Conservation (phyloP, 495 filamentous ascomycete species). For the Penicillium diatomitis region DNA sequence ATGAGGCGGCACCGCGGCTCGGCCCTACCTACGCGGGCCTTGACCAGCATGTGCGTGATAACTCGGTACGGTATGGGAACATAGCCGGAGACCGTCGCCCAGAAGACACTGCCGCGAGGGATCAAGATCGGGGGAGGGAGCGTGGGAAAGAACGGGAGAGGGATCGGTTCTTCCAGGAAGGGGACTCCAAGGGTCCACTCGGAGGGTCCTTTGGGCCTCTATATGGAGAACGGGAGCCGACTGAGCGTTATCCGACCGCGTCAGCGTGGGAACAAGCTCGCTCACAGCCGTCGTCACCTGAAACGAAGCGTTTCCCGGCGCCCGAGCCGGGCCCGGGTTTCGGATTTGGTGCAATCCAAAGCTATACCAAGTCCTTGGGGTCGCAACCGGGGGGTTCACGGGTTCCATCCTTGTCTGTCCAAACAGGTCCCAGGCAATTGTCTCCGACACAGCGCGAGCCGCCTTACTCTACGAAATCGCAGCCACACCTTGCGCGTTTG, state of each 20-base stretch:
- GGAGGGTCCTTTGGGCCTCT: slow-evolving; percentile 19
- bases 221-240: slow-evolving; percentile 27
- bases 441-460: slow-evolving; percentile 29
- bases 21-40: slow-evolving; percentile 19
- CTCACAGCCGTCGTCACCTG: slow-evolving; percentile 33
- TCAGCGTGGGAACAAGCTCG: slow-evolving; percentile 32
- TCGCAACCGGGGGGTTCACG: slow-evolving; percentile 32
- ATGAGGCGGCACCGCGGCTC: slow-evolving; percentile 14
- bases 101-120: slow-evolving; percentile 19
- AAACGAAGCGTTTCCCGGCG: slow-evolving; percentile 29
- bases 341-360: slow-evolving; percentile 40
- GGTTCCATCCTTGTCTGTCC: slow-evolving; percentile 23
- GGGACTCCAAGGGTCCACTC: slow-evolving; percentile 21
- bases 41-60: slow-evolving; percentile 18
- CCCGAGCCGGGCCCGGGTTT: slow-evolving; percentile 26
- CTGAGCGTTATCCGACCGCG: slow-evolving; percentile 19
- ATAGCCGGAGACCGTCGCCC: slow-evolving; percentile 36
- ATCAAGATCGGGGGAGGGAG: slow-evolving; percentile 5
- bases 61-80: slow-evolving; percentile 20
- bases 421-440: slow-evolving; percentile 27
- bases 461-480: slow-evolving; percentile 25
- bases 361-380: slow-evolving; percentile 38
- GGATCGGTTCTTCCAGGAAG: slow-evolving; percentile 22
- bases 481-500: slow-evolving; percentile 24
- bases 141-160: slow-evolving; percentile 23